Conservation (phyloP, 768 basidiomycete genomes). For the Panaeolus papilionaceus region DNA sequence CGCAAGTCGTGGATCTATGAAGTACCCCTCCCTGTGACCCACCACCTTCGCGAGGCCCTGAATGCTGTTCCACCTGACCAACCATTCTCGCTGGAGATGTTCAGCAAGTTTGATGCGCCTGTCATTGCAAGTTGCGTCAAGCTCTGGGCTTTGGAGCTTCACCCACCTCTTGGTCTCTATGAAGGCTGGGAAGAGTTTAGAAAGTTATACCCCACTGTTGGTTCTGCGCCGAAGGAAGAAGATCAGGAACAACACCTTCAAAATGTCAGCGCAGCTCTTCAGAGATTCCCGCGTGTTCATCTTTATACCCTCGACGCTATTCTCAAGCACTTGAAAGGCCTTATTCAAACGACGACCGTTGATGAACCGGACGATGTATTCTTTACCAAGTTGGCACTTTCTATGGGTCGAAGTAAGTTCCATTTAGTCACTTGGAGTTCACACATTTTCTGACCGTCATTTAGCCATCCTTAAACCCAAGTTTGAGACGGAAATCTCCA, state of each 20-base stretch:
- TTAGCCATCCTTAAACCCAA: conserved; percentile 84
- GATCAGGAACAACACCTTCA: conserved; percentile 68
- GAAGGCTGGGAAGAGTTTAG: conserved; percentile 94
- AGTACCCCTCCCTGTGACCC: conserved; percentile 81
- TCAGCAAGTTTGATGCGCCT: conserved; percentile 80
- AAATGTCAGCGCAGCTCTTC: conserved; percentile 66
- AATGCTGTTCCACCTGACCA: conserved; percentile 71
- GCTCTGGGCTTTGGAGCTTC: conserved; percentile 90
- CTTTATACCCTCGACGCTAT: conserved; percentile 81
- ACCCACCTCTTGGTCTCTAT: conserved; percentile 84
- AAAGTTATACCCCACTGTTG: conserved; percentile 82
- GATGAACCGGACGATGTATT: conserved; percentile 84
- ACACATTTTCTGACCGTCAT: conserved; percentile 17
- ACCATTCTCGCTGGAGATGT: conserved; percentile 56
- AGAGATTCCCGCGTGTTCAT: conserved; percentile 78
- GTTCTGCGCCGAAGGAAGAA: conserved; percentile 58
- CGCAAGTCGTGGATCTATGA: conserved; percentile 96
- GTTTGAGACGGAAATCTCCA: conserved; percentile 80
- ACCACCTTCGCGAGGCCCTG: conserved; percentile 84
- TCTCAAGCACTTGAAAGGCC: conserved; percentile 74
- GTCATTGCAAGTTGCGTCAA: conserved; percentile 87
- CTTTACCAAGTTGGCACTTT: conserved; percentile 86
- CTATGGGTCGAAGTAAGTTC: conserved; percentile 81
- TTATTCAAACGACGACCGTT: conserved; percentile 70
- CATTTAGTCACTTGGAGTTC: conserved; percentile 8